A percentile compares a stretch with the other conserved stretches of the same genome.
Conservation (phyloP, 164 flowering plant genomes). For the Echeveria elegans region DNA sequence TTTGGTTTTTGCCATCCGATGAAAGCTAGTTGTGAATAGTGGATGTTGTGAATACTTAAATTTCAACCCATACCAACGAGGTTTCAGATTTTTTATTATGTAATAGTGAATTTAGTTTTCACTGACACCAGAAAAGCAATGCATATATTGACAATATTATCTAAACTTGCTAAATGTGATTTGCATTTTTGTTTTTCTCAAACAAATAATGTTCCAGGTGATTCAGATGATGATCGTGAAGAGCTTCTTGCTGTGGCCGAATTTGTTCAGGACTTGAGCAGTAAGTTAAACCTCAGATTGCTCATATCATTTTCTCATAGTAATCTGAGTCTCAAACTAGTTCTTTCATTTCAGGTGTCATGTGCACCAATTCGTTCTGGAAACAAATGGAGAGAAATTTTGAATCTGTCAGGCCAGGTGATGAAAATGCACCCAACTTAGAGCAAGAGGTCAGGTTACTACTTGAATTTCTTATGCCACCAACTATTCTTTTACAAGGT, state of each 20-base stretch:
- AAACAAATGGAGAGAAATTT: constrained; percentile 56
- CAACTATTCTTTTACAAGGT: background rate
- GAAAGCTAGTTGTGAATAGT: background rate
- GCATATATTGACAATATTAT: background rate
- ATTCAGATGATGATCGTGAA: constrained; percentile 34
- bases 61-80: no score
- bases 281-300: constrained; percentile 18
- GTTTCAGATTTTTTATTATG: background rate
- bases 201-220: constrained; percentile 18
- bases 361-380: constrained; percentile 65
- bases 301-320: background rate
- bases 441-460: constrained; percentile 63
- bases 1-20: background rate
- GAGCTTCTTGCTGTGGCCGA: constrained; percentile 31
- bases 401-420: constrained; percentile 37
- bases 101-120: background rate
- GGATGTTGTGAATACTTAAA: background rate
- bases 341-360: constrained; percentile 35
- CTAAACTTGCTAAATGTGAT: background rate
- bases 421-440: constrained; percentile 29
- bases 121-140: background rate
- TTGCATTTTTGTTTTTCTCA: background rate
- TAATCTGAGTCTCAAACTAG: background rate
- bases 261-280: constrained; percentile 21
- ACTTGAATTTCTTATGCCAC: background rate